Evolutionary conservation across 768 basidiomycete genomes (phyloP), one percentile per base, ranked within the genome.

Genomic region (Boletus coccyginus): DNA sequence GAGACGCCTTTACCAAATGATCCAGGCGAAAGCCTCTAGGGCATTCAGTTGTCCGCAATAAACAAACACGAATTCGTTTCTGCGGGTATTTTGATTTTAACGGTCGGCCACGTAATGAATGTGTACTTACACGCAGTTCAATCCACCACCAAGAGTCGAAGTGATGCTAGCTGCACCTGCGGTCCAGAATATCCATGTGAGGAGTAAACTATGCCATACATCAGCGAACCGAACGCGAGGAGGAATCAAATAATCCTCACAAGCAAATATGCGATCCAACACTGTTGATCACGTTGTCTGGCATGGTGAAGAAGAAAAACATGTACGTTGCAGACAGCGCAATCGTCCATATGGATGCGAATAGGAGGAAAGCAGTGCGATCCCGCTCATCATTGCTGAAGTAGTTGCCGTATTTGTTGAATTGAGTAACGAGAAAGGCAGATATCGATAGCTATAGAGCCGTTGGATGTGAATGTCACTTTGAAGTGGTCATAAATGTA

Each of bases 1-100:
- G 24, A 39, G 24, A 19, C 17, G 3, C 19, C 19, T 71, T 58
- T 59, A 89, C 88, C 85, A 88, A 61, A 82, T 79, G 14, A 87
- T 64, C 90, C 90, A 92, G 9, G 87, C 82, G 63, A 92, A 91
- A 19, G 74, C 90, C 65, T 86, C 81, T 2, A 88, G 70, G 6
- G 90, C 88, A 52, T 90, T 91, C 35, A 92, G 73, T 63, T 92
- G 90, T 31, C 81, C 81, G 65, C 90, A 93, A 58, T 90, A 90
- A 13, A 76, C 72, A 59, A 83, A 81, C 13, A 67, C 60, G 13
- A 69, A 70, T 61, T 82, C 74, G 16, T 74, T 79, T 47, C 75
- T 74, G 47, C 13, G 14, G 21, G 48, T 44, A 19, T 12, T 57
- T 24, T 46, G 35, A 50, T 50, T 44, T 40, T 12, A 52, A 38